phyloP scores from a whole-genome alignment of 1,284 basidiomycete species.

The Cutaneotrichosporon dermatis region DNA sequence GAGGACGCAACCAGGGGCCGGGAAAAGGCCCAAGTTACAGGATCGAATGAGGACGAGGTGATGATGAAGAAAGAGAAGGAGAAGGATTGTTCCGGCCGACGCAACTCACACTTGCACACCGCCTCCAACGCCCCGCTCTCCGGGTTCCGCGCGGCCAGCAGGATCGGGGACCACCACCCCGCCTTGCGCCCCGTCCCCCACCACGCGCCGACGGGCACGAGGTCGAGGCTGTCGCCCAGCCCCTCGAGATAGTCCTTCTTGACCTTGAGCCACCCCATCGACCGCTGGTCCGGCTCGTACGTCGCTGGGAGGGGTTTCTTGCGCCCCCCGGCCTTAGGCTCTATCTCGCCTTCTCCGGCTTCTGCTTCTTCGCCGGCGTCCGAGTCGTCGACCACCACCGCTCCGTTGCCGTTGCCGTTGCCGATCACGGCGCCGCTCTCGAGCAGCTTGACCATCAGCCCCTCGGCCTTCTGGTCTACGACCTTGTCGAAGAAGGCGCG shows the following conservation, averaged over 20 bases:
- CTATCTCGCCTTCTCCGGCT: slow-evolving; percentile 31
- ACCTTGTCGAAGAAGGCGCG: slow-evolving; percentile 75
- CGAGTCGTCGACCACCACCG: slow-evolving; percentile 25
- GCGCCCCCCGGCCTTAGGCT: slow-evolving; percentile 53
- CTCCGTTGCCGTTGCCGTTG: slow-evolving; percentile 18
- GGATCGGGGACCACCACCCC: slow-evolving; percentile 87
- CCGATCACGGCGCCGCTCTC: slow-evolving; percentile 45
- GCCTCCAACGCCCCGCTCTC: slow-evolving; percentile 66
- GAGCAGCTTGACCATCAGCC: slow-evolving; percentile 85
- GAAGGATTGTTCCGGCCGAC: neutral
- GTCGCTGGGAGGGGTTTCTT: slow-evolving; percentile 76
- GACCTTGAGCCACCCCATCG: slow-evolving; percentile 70
- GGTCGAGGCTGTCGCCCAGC: slow-evolving; percentile 54
- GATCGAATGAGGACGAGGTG: too few species aligned
- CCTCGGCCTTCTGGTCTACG: slow-evolving; percentile 78
- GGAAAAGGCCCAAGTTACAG: too few species aligned
- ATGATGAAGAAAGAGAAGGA: neutral
- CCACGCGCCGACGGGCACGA: slow-evolving; percentile 78
- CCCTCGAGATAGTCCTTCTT: slow-evolving; percentile 60
- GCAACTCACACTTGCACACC: slow-evolving; percentile 67
- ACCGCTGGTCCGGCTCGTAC: slow-evolving; percentile 70
- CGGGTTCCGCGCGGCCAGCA: slow-evolving; percentile 75
- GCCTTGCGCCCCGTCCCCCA: slow-evolving; percentile 90
- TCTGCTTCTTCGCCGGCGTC: slow-evolving; percentile 28
- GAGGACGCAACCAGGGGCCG: too few species aligned